Evolutionary conservation across 805 yeast genomes (phyloP).

Genomic region (Wickerhamomyces mucosus): DNA sequence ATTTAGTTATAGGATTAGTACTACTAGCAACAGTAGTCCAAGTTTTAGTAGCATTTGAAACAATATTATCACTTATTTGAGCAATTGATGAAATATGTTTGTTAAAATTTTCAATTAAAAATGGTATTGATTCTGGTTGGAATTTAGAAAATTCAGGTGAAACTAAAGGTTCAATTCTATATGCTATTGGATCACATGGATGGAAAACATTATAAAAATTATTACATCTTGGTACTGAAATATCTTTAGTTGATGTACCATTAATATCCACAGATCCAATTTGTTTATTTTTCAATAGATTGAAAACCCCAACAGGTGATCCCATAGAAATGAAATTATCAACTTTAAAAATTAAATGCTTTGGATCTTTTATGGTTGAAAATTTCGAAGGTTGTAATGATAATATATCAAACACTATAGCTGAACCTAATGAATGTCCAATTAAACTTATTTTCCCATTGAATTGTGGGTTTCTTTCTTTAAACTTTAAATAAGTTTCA

Average conservation of each 20-base stretch:
- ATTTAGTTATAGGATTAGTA: background rate
- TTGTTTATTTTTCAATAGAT: slow-evolving; percentile 55
- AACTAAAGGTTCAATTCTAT: slow-evolving; percentile 81
- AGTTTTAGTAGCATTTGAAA: slow-evolving; percentile 8
- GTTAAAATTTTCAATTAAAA: slow-evolving; percentile 30
- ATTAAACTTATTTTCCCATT: slow-evolving; percentile 74
- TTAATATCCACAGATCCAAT: slow-evolving; percentile 33
- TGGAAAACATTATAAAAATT: slow-evolving; percentile 80
- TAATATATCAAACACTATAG: slow-evolving; percentile 70
- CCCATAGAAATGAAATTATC: slow-evolving; percentile 76
- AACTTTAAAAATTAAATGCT: slow-evolving; percentile 56
- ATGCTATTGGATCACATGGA: slow-evolving; percentile 87
- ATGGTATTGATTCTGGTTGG: slow-evolving; percentile 51
- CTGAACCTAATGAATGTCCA: slow-evolving; percentile 91
- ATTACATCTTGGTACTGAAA: slow-evolving; percentile 40
- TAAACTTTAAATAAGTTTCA: slow-evolving; percentile 45
- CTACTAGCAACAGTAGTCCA: slow-evolving; percentile 5
- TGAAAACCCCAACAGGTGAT: slow-evolving; percentile 84
- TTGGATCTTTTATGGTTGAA: slow-evolving; percentile 22
- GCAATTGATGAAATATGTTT: slow-evolving; percentile 29
- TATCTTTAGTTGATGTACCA: slow-evolving; percentile 6
- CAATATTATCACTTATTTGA: slow-evolving; percentile 22
- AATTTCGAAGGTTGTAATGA: slow-evolving; percentile 28
- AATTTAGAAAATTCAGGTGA: slow-evolving; percentile 34
- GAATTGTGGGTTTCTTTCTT: slow-evolving; percentile 57